Evolutionary conservation across 352 stramenopile genomes (phyloP).

Genomic region (Poterioochromonas sp.): DNA sequence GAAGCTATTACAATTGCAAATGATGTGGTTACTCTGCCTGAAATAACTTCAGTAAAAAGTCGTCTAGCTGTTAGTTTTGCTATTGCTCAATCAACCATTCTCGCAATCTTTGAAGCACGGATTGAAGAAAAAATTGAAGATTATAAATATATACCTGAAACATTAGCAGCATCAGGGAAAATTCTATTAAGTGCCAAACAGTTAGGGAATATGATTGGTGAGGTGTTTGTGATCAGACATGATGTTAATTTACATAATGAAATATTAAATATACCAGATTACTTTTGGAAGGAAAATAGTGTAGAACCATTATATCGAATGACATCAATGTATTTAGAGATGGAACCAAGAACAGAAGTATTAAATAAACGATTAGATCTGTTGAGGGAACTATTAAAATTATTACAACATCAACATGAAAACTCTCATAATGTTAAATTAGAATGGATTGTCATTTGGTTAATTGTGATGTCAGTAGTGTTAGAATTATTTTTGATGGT

Average conservation of each 20-base stretch:
- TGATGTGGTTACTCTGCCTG: conserved; percentile 69
- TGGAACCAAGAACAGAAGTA: conserved; percentile 72
- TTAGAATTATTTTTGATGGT: conserved; percentile 45
- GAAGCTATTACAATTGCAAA: conserved; percentile 46
- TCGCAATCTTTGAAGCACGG: conserved; percentile 81
- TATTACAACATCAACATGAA: conserved; percentile 77
- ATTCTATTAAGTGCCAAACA: conserved; percentile 76
- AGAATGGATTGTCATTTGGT: conserved; percentile 85
- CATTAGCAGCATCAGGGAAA: conserved; percentile 67
- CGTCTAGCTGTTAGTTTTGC: conserved; percentile 74
- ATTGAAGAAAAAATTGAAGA: conserved; percentile 72
- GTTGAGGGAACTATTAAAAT: conserved; percentile 77
- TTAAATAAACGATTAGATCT: conserved; percentile 85
- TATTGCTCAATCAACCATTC: conserved; percentile 78
- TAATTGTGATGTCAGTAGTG: conserved; percentile 77
- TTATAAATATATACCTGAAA: conserved; percentile 68
- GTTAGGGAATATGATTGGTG: conserved; percentile 77
- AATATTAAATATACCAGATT: conserved; percentile 83
- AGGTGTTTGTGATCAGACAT: conserved; percentile 64
- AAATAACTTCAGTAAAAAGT: conserved; percentile 67
- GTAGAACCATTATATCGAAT: conserved; percentile 81
- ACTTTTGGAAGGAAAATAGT: conserved; percentile 84
- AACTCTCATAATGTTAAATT: conserved; percentile 73
- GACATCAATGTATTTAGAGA: conserved; percentile 79
- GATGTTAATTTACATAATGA: conserved; percentile 86